Percentiles rank a stretch among this genome's conserved stretches.
phyloP scores from a whole-genome alignment of 768 basidiomycete genomes.

The Phylloporus sp. region DNA sequence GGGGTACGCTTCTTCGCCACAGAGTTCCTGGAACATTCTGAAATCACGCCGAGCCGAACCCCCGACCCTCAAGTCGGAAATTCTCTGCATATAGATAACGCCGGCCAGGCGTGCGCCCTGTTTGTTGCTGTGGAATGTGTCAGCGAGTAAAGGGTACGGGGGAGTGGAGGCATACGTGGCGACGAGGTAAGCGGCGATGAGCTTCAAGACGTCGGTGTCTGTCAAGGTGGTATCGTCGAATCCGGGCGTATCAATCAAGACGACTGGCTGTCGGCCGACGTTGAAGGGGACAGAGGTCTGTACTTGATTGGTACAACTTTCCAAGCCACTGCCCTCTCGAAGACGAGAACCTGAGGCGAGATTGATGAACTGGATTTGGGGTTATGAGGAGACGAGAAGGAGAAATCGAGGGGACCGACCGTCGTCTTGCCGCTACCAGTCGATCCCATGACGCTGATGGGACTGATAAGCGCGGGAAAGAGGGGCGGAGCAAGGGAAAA shows the following conservation, averaged over 20 bases:
- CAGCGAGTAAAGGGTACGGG: neutral
- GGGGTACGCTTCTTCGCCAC: constrained; percentile 45
- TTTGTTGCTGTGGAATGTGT: constrained; percentile 27
- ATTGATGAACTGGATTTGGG: constrained; percentile 35
- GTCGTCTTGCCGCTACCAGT: constrained; percentile 35
- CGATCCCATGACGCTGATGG: constrained; percentile 30
- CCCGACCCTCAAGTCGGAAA: constrained; percentile 45
- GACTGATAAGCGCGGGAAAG: constrained; percentile 26
- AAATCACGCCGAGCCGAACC: constrained; percentile 46
- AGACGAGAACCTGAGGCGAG: constrained; percentile 29
- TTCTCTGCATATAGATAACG: constrained; percentile 51
- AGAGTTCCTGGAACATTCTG: constrained; percentile 48
- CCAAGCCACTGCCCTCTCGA: constrained; percentile 30
- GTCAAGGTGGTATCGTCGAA: constrained; percentile 52
- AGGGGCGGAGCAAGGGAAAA: neutral
- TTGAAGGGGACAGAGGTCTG: constrained; percentile 27
- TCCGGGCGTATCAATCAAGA: constrained; percentile 57
- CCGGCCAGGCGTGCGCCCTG: constrained; percentile 39
- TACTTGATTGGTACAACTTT: constrained; percentile 34
- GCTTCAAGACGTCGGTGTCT: constrained; percentile 46
- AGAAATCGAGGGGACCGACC: constrained; percentile 13
- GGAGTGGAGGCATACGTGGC: constrained; percentile 22
- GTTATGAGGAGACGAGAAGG: neutral
- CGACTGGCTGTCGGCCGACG: constrained; percentile 34
- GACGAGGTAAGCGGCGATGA: constrained; percentile 41